These are phyloP conservation scores for Nitzschia sp. DNA, from an alignment of 108 stramenopile species.

Conservation along the genomic window DNA sequence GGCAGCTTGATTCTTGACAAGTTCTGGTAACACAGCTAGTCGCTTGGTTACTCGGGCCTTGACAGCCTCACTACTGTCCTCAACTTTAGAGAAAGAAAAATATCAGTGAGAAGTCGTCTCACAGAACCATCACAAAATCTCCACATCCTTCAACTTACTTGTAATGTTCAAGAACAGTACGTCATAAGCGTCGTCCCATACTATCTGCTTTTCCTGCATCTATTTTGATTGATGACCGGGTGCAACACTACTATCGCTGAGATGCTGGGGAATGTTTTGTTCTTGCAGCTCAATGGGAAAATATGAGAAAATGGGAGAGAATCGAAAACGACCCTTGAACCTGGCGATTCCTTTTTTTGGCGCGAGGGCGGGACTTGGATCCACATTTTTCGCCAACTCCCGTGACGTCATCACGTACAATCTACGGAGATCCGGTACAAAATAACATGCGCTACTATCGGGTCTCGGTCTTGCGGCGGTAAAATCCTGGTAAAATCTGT, in stretches of 20 bases:
- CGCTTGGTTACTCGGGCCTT: slow-evolving; percentile 22
- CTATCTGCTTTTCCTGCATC: background rate
- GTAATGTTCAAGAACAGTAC: background rate
- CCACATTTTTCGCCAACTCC: too few species aligned
- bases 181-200: background rate
- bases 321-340: too few species aligned
- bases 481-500: background rate
- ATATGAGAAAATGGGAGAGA: too few species aligned
- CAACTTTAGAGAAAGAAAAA: slow-evolving; percentile 10
- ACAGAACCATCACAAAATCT: background rate
- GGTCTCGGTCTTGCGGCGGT: background rate
- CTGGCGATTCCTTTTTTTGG: too few species aligned
- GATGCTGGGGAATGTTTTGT: too few species aligned
- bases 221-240: too few species aligned
- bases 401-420: background rate
- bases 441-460: background rate
- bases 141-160: background rate
- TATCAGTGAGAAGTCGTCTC: background rate
- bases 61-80: slow-evolving; percentile 27
- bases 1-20: slow-evolving; percentile 27
- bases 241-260: too few species aligned
- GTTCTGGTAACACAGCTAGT: slow-evolving; percentile 22
- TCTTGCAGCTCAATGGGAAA: too few species aligned
- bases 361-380: too few species aligned
- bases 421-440: background rate